phyloP scores from a whole-genome alignment of 2,329 filamentous ascomycete genomes.

The Penicillium sp. region DNA sequence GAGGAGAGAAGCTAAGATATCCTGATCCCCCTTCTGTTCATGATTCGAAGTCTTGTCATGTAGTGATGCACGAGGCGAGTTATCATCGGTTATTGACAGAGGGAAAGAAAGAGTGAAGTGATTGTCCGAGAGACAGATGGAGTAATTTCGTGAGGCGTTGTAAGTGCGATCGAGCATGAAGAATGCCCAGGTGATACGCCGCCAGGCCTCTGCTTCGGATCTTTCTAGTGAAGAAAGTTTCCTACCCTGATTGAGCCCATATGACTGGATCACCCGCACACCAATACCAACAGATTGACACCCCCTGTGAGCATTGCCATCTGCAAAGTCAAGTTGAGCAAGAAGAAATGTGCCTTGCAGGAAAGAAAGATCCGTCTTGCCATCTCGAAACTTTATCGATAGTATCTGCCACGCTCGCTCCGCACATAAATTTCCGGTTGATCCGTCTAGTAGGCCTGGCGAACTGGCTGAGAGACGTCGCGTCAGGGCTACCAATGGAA shows the following conservation, averaged over 20 bases:
- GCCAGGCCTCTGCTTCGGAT: slow-evolving; percentile 13
- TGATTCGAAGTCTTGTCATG: slow-evolving; percentile 16
- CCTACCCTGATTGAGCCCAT: slow-evolving; percentile 18
- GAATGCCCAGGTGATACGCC: slow-evolving; percentile 25
- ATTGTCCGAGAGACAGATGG: slow-evolving; percentile 24
- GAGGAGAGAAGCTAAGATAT: slow-evolving; percentile 22
- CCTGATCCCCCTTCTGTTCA: slow-evolving; percentile 21
- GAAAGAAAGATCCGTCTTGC: slow-evolving; percentile 18
- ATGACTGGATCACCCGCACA: slow-evolving; percentile 23
- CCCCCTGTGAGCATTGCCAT: slow-evolving; percentile 21
- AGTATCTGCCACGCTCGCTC: slow-evolving; percentile 23
- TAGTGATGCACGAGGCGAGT: slow-evolving; percentile 6
- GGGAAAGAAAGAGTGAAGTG: slow-evolving; percentile 25
- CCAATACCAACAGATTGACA: slow-evolving; percentile 23
- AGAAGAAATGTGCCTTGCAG: slow-evolving; percentile 26
- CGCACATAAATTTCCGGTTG: slow-evolving; percentile 8
- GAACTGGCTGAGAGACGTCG: slow-evolving; percentile 16
- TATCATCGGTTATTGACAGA: not conserved
- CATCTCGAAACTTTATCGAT: slow-evolving; percentile 15
- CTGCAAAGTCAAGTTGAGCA: slow-evolving; percentile 26
- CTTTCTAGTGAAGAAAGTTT: slow-evolving; percentile 4
- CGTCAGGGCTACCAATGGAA: slow-evolving; percentile 24
- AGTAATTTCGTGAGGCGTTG: slow-evolving; percentile 26
- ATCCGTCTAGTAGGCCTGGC: not conserved
- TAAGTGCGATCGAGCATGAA: slow-evolving; percentile 29